Conservation (phyloP, 768 basidiomycete species). For the Arthromyces matolae region DNA sequence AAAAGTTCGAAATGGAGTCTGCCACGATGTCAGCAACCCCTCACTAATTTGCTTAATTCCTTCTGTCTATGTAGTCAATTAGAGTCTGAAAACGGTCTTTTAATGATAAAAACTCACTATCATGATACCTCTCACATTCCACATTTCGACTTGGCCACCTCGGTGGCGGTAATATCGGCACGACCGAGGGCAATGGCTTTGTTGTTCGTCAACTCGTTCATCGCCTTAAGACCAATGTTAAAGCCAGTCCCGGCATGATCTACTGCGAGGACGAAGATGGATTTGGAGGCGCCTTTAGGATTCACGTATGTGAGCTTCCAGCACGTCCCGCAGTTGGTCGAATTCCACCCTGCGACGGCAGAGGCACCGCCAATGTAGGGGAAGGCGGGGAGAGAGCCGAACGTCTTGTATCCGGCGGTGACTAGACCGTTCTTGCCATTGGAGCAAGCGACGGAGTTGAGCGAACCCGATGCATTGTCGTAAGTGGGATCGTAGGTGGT, state of each 20-base stretch:
- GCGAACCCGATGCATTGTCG: conserved; percentile 31
- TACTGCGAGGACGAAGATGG: conserved; percentile 43
- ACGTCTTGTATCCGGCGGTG: conserved; percentile 36
- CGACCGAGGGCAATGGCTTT: conserved; percentile 25
- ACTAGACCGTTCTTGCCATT: conserved; percentile 44
- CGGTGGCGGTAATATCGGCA: conserved; percentile 14
- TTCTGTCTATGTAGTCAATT: too few relatives aligned
- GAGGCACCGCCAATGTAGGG: conserved; percentile 49
- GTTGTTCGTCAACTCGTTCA: conserved; percentile 30
- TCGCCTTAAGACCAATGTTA: conserved; percentile 24
- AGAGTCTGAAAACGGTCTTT: too few relatives aligned
- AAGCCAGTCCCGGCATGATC: conserved; percentile 30
- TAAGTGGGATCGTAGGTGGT: conserved; percentile 38
- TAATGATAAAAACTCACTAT: not conserved
- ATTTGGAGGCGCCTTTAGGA: conserved; percentile 18
- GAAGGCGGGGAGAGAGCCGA: conserved; percentile 46
- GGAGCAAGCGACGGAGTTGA: conserved; percentile 44
- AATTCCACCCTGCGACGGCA: conserved; percentile 43
- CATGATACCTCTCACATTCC: conserved; percentile 18
- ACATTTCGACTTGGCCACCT: conserved; percentile 22
- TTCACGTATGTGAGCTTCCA: conserved; percentile 46
- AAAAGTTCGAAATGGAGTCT: too few relatives aligned
- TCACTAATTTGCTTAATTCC: too few relatives aligned
- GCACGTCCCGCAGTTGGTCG: conserved; percentile 48
- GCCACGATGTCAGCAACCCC: too few relatives aligned